These are phyloP conservation scores for Psophocarpus tetragonolobus DNA, from an alignment of 306 rosid genomes.

Conservation along the genomic window DNA sequence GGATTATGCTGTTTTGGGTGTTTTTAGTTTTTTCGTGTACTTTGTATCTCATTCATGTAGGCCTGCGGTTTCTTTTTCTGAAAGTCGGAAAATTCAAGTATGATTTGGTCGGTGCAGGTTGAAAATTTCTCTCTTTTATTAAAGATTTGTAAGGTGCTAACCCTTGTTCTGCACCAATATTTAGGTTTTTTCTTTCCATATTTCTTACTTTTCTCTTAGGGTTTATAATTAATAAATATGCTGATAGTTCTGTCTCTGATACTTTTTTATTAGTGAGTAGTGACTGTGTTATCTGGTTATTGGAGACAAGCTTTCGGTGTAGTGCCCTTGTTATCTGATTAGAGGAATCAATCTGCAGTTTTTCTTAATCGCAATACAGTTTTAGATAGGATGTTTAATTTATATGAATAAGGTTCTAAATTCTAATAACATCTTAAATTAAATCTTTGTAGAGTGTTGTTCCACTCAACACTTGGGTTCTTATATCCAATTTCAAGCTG, in stretches of 20 bases:
- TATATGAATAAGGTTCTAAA: constrained; percentile 19
- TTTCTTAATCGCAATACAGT: not conserved
- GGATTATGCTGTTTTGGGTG: constrained; percentile 32
- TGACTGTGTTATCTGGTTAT: not conserved
- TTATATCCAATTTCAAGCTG: constrained; percentile 90
- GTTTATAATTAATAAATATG: too few species aligned
- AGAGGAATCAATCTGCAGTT: constrained; percentile 7
- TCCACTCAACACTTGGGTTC: constrained; percentile 93
- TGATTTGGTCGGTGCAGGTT: constrained; percentile 36
- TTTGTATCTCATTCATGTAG: constrained; percentile 39
- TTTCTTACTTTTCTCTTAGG: not conserved
- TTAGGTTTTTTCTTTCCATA: not conserved
- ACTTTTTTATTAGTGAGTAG: not conserved
- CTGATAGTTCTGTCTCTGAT: not conserved
- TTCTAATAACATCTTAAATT: constrained; percentile 30
- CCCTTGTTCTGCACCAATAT: constrained; percentile 7
- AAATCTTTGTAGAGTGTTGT: constrained; percentile 68
- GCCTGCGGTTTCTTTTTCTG: constrained; percentile 49
- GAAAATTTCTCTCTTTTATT: constrained; percentile 24
- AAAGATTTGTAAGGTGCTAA: constrained; percentile 10
- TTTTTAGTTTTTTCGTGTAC: constrained; percentile 32
- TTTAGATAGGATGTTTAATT: not conserved
- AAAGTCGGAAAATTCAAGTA: constrained; percentile 37
- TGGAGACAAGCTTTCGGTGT: not conserved
- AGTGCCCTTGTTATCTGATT: not conserved